Evolutionary conservation across 441 rosid species (phyloP).

Genomic region (Erysimum pusillum): DNA sequence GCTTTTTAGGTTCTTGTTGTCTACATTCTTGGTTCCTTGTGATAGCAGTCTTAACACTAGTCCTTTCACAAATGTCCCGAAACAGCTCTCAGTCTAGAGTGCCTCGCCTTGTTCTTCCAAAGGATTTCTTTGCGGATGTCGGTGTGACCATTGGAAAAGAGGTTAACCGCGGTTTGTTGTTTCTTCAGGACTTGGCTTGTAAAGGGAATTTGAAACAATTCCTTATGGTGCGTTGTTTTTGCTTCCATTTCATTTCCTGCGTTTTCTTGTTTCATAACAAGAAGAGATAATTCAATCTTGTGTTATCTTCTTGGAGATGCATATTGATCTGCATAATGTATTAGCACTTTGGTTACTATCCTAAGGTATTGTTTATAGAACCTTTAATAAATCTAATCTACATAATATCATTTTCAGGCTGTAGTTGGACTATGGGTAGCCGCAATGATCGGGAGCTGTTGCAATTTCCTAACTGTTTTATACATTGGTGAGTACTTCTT

Average conservation of each 20-base stretch:
- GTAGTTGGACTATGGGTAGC: slow-evolving; percentile 68
- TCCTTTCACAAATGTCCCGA: slow-evolving; percentile 4
- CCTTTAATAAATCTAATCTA: not conserved
- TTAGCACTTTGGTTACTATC: not conserved
- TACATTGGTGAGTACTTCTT: slow-evolving; percentile 71
- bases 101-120: slow-evolving; percentile 84
- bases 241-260: not conserved
- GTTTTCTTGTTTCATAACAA: slow-evolving; percentile 2
- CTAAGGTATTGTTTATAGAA: not conserved
- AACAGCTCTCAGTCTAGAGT: slow-evolving; percentile 70
- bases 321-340: not conserved
- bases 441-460: slow-evolving; percentile 94
- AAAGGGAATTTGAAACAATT: slow-evolving; percentile 80
- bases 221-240: slow-evolving; percentile 60
- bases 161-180: slow-evolving; percentile 68
- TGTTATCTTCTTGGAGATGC: not conserved
- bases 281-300: not conserved
- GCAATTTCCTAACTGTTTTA: slow-evolving; percentile 85
- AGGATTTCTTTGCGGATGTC: slow-evolving; percentile 71
- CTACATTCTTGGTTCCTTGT: not conserved
- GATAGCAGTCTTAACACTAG: slow-evolving; percentile 23
- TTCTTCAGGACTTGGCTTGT: slow-evolving; percentile 82
- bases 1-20: not conserved
- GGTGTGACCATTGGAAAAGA: slow-evolving; percentile 70
- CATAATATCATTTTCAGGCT: slow-evolving; percentile 55